Evolutionary conservation across 495 filamentous ascomycete species (phyloP), one percentile per base, ranked within the genome.

Genomic region (Talaromyces thailandensis): DNA sequence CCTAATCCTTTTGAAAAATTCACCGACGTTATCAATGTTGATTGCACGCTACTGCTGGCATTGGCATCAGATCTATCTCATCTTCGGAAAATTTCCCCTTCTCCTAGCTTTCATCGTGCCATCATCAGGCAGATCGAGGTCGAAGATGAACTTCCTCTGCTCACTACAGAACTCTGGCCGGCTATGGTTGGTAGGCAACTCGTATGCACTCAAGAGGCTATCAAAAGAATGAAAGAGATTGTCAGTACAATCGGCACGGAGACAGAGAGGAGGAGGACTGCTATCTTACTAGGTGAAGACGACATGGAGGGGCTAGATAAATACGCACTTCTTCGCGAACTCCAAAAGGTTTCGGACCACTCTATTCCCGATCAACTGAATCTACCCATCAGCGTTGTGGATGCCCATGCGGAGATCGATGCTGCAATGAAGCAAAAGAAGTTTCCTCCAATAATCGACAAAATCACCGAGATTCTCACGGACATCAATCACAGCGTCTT

Each of bases 21-120:
- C 67, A 84, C 86, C 1, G 32, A 77, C 6, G 81, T 75, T 3
- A 64, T 91, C 40, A 91, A 91, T 71, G 79, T 91, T 63, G 88
- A 91, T 70, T 90, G 88, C 73, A 90, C 88, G 8, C 78, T 91
- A 60, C 77, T 91, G 28, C 81, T 91, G 11, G 88, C 86, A 21
- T 75, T 89, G 50, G 82, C 86, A 23, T 88, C 85, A n/a, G 88
- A 91, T 67, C 77, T 91, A 6, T 88, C 85, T 0, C 86, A 90
- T 66, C 68, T 73, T 25, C 75, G 79, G 48, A 56, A 71, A 21
- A 77, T 75, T 25, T 53, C 37, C 25, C 70, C 66, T 52, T 73
- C 63, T 31, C 67, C 70, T 24, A 76, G 73, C 68, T 81, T 82
- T 63, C 82, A 87, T 65, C 70, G 68, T 59, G 82, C 80, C 18